Conservation (phyloP, 2,329 filamentous ascomycete genomes). For the Cucurbitaria berberidis region DNA sequence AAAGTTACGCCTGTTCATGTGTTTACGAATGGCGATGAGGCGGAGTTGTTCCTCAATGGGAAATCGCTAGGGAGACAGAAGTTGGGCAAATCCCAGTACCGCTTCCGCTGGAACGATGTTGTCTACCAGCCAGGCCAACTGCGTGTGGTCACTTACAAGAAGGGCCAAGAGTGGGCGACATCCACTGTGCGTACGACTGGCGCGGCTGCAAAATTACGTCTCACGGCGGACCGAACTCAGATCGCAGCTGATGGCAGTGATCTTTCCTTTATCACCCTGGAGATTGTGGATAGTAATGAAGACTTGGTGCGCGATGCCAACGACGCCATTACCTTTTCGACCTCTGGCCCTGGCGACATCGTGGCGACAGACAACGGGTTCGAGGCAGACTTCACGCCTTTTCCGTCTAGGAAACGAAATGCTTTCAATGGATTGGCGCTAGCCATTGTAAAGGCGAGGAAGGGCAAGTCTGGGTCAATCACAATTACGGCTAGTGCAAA, state of each 20-base stretch:
- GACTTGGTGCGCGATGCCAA: slow-evolving; percentile 53
- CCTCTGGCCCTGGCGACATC: slow-evolving; percentile 54
- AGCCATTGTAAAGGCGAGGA: slow-evolving; percentile 23
- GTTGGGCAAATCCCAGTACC: slow-evolving; percentile 50
- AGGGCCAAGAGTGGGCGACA: slow-evolving; percentile 56
- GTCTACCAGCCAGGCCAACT: slow-evolving; percentile 58
- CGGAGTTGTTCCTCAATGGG: slow-evolving; percentile 62
- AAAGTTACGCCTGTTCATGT: slow-evolving; percentile 62
- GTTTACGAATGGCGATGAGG: slow-evolving; percentile 59
- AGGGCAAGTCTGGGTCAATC: not conserved
- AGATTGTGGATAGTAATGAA: slow-evolving; percentile 54
- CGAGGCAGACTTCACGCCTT: slow-evolving; percentile 31
- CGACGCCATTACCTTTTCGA: slow-evolving; percentile 53
- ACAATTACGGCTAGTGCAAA: not conserved
- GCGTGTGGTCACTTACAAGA: slow-evolving; percentile 57
- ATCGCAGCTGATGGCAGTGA: slow-evolving; percentile 55
- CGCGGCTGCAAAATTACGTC: slow-evolving; percentile 44
- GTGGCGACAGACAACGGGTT: slow-evolving; percentile 36
- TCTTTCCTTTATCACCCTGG: slow-evolving; percentile 55
- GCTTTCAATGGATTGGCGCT: slow-evolving; percentile 35
- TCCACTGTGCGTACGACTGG: slow-evolving; percentile 54
- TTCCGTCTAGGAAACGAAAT: slow-evolving; percentile 29
- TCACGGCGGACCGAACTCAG: slow-evolving; percentile 51
- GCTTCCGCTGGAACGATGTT: slow-evolving; percentile 62
- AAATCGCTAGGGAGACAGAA: slow-evolving; percentile 52